A percentile compares a stretch with the other conserved stretches of the same genome.
Evolutionary conservation across 176 grass and related monocot species (phyloP).

Genomic region (Poa pratensis): DNA sequence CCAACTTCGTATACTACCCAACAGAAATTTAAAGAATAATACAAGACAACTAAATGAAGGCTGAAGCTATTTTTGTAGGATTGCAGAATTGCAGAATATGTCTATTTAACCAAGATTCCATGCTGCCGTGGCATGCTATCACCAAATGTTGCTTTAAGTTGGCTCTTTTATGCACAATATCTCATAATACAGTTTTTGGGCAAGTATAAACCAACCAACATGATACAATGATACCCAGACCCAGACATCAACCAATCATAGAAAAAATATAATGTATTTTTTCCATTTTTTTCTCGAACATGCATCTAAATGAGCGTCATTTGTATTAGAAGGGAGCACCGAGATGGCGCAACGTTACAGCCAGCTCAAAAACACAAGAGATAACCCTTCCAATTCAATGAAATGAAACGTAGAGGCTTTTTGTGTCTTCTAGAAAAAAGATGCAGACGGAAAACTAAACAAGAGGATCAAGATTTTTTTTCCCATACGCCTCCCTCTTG

Average conservation of each 20-base stretch:
- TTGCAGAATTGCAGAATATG: neutral
- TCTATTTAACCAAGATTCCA: neutral
- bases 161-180: neutral
- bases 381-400: too few species aligned
- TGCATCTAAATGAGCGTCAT: too few species aligned
- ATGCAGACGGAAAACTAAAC: neutral
- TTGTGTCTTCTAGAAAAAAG: too few species aligned
- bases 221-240: neutral
- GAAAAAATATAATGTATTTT: neutral
- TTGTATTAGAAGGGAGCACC: too few species aligned
- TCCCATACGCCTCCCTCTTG: neutral
- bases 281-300: too few species aligned
- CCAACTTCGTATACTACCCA: neutral
- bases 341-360: too few species aligned
- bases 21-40: neutral
- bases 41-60: neutral
- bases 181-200: neutral
- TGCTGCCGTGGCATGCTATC: neutral
- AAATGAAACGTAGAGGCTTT: too few species aligned
- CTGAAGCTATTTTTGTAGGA: neutral
- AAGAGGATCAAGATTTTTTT: neutral
- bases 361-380: too few species aligned
- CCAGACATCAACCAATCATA: neutral
- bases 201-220: neutral
- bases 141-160: conserved; percentile 21